Base-by-base conservation (phyloP, 352 stramenopile species). In the Pythium coloratum region DNA sequence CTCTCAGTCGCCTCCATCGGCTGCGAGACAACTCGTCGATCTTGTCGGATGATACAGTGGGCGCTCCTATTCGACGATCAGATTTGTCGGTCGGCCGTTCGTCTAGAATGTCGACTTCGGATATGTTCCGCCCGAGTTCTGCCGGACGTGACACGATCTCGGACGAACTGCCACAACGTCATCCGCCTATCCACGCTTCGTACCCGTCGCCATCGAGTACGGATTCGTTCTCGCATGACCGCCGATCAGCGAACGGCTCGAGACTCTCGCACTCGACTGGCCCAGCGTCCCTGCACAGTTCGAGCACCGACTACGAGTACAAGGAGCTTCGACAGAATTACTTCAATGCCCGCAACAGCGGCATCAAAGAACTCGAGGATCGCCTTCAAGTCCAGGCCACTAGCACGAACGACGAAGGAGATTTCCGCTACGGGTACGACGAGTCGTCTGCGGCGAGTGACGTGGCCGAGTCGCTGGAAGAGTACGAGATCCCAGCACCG, bases 61-160 rank as follows among this genome's bases (percentile, higher is more conserved):
- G 70, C 13, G 70, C 70, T 42, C 71, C 55, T 55, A 80, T 70
- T 67, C 72, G 70, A 16, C 50, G 70, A n/a, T 75, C 71, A 10
- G 47, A 79, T 66, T 33, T 71, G 28, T 79, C 72, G 24, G 14
- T 76, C 3, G 62, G 67, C 20, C 62, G 47, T 2, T 59, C 67
- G 1, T 74, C 67, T 18, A 36, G 62, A 10, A 13, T 51, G 24
- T 73, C 67, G 24, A 49, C 55, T 6, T 44, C 40, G 0, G 67
- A 70, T 13, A 28, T 34, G 14, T 33, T 64, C 40, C 61, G 62
- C 16, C 34, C 50, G 0, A 66, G 57, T 18, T 60, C 32, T 1
- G 40, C 54, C 1, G 60, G 55, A 12, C 54, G 40, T 12, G 66
- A 67, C 6, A 42, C 34, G 30, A 26, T 62, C 13, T 33, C 60